A percentile compares a stretch with the other conserved stretches of the same genome.
These are phyloP conservation scores for Suhomyces kunorum DNA, from an alignment of 1,139 yeast species.

Conservation along the genomic window DNA sequence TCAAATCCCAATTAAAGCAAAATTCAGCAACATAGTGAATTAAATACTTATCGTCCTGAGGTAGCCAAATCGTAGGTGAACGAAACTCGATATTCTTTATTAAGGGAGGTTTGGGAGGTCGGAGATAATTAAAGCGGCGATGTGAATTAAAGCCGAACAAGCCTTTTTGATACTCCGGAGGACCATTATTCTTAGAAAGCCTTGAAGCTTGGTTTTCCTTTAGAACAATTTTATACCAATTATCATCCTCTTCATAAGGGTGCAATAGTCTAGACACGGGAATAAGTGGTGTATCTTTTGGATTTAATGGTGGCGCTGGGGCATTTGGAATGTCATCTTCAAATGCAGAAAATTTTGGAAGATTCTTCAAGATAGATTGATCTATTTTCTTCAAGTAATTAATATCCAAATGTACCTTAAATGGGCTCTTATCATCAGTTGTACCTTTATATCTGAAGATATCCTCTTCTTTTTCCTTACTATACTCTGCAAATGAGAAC, in stretches of 20 bases:
- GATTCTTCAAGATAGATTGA: constrained; percentile 52
- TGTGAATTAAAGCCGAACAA: constrained; percentile 60
- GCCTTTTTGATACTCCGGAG: constrained; percentile 55
- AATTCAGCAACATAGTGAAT: constrained; percentile 83
- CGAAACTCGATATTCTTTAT: constrained; percentile 75
- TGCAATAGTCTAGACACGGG: constrained; percentile 65
- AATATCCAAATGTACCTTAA: constrained; percentile 56
- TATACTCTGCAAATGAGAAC: constrained; percentile 5
- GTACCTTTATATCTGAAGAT: constrained; percentile 4
- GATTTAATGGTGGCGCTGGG: constrained; percentile 18
- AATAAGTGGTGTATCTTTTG: constrained; percentile 33
- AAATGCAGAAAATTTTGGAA: constrained; percentile 58
- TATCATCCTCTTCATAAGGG: constrained; percentile 62
- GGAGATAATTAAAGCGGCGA: constrained; percentile 60
- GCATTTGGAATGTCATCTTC: constrained; percentile 28
- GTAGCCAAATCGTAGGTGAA: constrained; percentile 94
- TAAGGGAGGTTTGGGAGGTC: constrained; percentile 89
- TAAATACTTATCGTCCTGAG: constrained; percentile 83
- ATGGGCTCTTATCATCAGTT: constrained; percentile 37
- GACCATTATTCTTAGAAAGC: constrained; percentile 19
- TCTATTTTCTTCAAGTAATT: constrained; percentile 57
- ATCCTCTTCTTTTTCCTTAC: constrained; percentile 4
- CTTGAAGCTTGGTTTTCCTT: constrained; percentile 39
- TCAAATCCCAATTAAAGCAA: constrained; percentile 90
- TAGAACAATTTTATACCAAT: constrained; percentile 62